Conservation (phyloP, 208 protist species). For the Crithidia expoeki region DNA sequence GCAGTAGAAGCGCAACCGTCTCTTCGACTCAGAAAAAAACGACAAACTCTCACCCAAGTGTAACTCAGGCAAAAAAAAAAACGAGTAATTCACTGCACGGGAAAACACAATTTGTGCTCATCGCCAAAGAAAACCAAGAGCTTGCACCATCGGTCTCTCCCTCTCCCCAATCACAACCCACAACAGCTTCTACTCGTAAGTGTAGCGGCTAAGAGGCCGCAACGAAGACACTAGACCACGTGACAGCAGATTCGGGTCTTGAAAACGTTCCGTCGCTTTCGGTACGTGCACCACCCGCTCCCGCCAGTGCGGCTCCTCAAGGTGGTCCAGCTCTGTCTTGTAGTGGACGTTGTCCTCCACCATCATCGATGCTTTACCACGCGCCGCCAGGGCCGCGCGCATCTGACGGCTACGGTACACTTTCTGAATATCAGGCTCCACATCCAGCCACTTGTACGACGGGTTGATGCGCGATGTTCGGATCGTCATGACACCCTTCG, state of each 20-base stretch:
- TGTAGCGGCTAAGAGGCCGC: constrained; percentile 57
- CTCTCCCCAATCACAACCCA: neutral
- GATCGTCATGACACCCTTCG: constrained; percentile 82
- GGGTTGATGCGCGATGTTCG: constrained; percentile 70
- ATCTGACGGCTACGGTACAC: constrained; percentile 64
- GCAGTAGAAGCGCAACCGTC: too few relatives aligned
- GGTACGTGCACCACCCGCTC: constrained; percentile 55
- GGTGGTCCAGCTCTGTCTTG: constrained; percentile 44
- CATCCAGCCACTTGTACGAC: constrained; percentile 81
- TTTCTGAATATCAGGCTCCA: constrained; percentile 89
- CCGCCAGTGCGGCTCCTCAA: constrained; percentile 69
- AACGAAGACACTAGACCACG: constrained; percentile 54
- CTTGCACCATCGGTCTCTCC: too few relatives aligned
- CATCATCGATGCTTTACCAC: constrained; percentile 57
- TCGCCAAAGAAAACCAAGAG: too few relatives aligned
- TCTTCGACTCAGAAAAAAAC: too few relatives aligned
- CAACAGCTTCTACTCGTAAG: constrained; percentile 69
- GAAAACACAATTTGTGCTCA: too few relatives aligned
- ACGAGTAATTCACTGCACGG: too few relatives aligned
- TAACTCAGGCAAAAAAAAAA: too few relatives aligned
- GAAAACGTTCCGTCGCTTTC: constrained; percentile 65
- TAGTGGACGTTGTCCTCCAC: constrained; percentile 53
- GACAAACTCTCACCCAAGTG: too few relatives aligned
- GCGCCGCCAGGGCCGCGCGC: constrained; percentile 48
- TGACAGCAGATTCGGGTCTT: constrained; percentile 78